These are phyloP conservation scores for Suillus spraguei DNA, from an alignment of 768 basidiomycete species.

Conservation along the genomic window DNA sequence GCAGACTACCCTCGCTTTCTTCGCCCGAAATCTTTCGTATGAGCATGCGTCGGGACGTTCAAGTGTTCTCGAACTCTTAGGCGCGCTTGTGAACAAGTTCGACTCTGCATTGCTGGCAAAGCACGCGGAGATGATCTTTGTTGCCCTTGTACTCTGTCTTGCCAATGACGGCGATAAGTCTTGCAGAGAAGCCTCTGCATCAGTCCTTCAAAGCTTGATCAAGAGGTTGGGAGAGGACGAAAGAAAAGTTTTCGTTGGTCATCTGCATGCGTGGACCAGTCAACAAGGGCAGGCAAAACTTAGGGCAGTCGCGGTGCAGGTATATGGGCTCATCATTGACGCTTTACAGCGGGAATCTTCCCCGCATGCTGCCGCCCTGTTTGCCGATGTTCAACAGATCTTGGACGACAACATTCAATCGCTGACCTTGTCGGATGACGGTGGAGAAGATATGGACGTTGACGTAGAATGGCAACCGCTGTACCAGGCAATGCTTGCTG, in stretches of 20 bases:
- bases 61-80: conserved; percentile 94
- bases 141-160: conserved; percentile 88
- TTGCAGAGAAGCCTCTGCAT: conserved; percentile 87
- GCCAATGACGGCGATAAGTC: conserved; percentile 93
- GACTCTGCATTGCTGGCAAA: conserved; percentile 71
- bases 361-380: conserved; percentile 48
- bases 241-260: conserved; percentile 58
- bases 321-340: conserved; percentile 83
- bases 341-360: conserved; percentile 51
- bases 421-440: conserved; percentile 39
- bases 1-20: conserved; percentile 84
- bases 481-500: conserved; percentile 73
- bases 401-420: conserved; percentile 46
- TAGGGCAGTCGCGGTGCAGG: conserved; percentile 73
- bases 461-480: conserved; percentile 80
- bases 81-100: conserved; percentile 84
- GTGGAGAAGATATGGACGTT: conserved; percentile 51
- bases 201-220: conserved; percentile 79
- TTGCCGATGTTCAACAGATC: conserved; percentile 55
- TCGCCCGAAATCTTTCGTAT: conserved; percentile 92
- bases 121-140: conserved; percentile 87
- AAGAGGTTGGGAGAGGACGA: conserved; percentile 63
- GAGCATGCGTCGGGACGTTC: conserved; percentile 86
- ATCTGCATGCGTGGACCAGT: conserved; percentile 79
- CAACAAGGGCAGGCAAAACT: conserved; percentile 64